A percentile compares a stretch with the other conserved stretches of the same genome.
These are phyloP conservation scores for Candida tunisiensis DNA, from an alignment of 1,139 yeast genomes.

Conservation along the genomic window DNA sequence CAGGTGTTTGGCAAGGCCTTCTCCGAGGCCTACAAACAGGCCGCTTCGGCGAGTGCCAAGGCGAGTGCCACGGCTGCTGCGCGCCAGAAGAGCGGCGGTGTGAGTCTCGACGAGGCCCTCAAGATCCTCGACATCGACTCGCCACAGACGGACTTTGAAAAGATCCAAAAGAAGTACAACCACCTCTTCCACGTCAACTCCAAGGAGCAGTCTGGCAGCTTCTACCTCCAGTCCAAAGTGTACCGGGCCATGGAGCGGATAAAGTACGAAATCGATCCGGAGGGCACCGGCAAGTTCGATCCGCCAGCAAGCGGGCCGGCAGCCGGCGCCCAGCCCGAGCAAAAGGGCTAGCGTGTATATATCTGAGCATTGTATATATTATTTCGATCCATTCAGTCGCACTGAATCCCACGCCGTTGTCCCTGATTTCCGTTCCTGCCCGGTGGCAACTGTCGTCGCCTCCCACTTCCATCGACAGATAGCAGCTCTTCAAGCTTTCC, in stretches of 20 bases:
- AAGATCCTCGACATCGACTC: constrained; percentile 72
- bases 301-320: no score
- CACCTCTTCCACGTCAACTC: constrained; percentile 79
- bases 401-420: no score
- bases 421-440: no score
- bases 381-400: no score
- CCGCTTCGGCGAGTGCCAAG: constrained; percentile 72
- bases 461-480: no score
- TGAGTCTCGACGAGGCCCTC: constrained; percentile 76
- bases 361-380: no score
- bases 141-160: constrained; percentile 35
- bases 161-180: constrained; percentile 58
- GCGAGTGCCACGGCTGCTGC: constrained; percentile 44
- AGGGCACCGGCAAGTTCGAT: constrained; percentile 10
- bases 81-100: constrained; percentile 55
- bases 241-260: constrained; percentile 65
- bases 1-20: constrained; percentile 93
- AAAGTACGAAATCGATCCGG: constrained; percentile 32
- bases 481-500: no score
- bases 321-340: neutral
- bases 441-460: no score
- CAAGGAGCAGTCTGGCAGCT: constrained; percentile 87
- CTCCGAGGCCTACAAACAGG: constrained; percentile 94
- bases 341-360: no score
- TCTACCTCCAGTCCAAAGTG: constrained; percentile 82